Conservation (phyloP, 2,329 filamentous ascomycete genomes). For the Sporothrix brasiliensis region DNA sequence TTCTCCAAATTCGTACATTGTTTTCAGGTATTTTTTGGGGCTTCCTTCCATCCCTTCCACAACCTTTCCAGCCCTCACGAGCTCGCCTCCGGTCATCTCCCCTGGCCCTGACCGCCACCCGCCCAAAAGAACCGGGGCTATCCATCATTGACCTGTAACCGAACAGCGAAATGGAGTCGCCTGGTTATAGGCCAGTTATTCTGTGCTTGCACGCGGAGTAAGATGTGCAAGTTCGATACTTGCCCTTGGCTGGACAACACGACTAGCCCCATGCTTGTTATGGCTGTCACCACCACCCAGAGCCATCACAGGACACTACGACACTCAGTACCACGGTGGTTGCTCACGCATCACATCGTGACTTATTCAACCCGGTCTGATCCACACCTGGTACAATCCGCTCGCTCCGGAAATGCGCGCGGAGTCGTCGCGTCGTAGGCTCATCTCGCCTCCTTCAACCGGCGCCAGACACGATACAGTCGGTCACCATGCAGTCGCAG, state of each 20-base stretch:
- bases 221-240: too few relatives aligned
- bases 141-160: not conserved
- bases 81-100: constrained; percentile 27
- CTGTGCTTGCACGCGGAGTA: too few relatives aligned
- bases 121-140: constrained; percentile 19
- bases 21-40: not conserved
- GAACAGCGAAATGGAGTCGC: not conserved
- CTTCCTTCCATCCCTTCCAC: constrained; percentile 22
- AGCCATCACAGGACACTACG: constrained; percentile 20
- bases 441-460: not conserved
- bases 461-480: not conserved
- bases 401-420: constrained; percentile 34
- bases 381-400: constrained; percentile 34
- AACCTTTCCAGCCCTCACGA: constrained; percentile 3
- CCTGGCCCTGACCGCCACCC: constrained; percentile 35
- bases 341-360: constrained; percentile 31
- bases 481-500: not conserved
- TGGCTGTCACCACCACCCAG: constrained; percentile 21
- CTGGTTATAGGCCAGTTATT: not conserved
- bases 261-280: not conserved
- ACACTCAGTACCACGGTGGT: constrained; percentile 3
- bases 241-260: not conserved
- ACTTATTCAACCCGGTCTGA: constrained; percentile 35
- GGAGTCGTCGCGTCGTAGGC: too few relatives aligned
- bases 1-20: not conserved